phyloP scores from a whole-genome alignment of 2,329 filamentous ascomycete genomes.

The Fusarium sublunatum region DNA sequence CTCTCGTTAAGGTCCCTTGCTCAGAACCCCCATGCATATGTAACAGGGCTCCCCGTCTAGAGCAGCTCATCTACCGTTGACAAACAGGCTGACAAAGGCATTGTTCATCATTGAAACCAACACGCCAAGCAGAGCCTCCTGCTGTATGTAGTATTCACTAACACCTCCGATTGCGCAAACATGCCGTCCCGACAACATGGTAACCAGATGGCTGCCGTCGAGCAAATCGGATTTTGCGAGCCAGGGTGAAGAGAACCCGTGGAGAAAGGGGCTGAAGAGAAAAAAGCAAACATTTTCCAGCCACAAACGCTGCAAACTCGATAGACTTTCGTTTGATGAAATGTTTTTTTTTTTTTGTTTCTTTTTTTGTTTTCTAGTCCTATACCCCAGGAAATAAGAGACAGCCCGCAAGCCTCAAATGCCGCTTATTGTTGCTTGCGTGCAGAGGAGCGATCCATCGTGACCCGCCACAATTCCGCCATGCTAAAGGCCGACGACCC shows the following conservation, averaged over 20 bases:
- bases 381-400: conserved; percentile 42
- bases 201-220: conserved; percentile 39
- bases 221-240: conserved; percentile 23
- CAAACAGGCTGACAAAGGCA: conserved; percentile 16
- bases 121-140: not conserved
- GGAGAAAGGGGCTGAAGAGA: conserved; percentile 1
- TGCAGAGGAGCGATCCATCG: conserved; percentile 28
- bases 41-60: conserved; percentile 17
- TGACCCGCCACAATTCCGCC: conserved; percentile 42
- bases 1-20: conserved; percentile 15
- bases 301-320: not conserved
- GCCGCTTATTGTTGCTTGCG: conserved; percentile 22
- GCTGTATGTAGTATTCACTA: not conserved
- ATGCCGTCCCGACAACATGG: conserved; percentile 32
- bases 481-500: conserved; percentile 18
- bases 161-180: conserved; percentile 9
- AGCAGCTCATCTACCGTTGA: conserved; percentile 21
- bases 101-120: conserved; percentile 16
- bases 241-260: conserved; percentile 26
- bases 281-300: conserved; percentile 36
- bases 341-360: no score
- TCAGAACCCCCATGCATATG: conserved; percentile 3
- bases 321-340: not conserved
- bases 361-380: no score
- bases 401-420: conserved; percentile 19